phyloP scores from a whole-genome alignment of 179 eudicot genomes.

The Silene coronaria region DNA sequence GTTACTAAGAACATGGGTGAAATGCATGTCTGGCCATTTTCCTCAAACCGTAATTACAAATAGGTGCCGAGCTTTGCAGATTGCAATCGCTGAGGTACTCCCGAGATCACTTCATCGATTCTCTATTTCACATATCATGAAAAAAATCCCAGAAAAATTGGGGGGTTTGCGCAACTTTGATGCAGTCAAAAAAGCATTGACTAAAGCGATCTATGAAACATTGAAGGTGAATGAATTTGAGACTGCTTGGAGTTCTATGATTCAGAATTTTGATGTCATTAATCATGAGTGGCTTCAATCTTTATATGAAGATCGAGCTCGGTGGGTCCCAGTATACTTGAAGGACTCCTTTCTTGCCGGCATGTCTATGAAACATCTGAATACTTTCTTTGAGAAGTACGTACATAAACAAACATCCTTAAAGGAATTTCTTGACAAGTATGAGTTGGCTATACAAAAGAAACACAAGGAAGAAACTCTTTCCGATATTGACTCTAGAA shows the following conservation, averaged over 20 bases:
- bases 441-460: conserved; percentile 52
- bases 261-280: conserved; percentile 44
- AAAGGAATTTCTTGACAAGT: conserved; percentile 71
- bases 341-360: conserved; percentile 64
- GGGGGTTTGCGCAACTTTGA: conserved; percentile 54
- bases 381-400: conserved; percentile 41
- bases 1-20: conserved; percentile 65
- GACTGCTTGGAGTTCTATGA: conserved; percentile 58
- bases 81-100: conserved; percentile 44
- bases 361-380: conserved; percentile 29
- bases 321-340: conserved; percentile 62
- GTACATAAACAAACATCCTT: conserved; percentile 59
- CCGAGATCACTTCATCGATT: conserved; percentile 56
- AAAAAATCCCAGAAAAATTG: conserved; percentile 56
- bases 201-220: conserved; percentile 45
- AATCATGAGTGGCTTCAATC: conserved; percentile 62
- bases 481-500: conserved; percentile 39
- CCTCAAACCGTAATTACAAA: conserved; percentile 69
- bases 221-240: conserved; percentile 58
- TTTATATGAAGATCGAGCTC: conserved; percentile 56
- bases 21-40: conserved; percentile 39
- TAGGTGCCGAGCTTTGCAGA: conserved; percentile 47
- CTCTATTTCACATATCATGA: conserved; percentile 44
- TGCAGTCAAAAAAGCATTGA: conserved; percentile 26
- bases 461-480: conserved; percentile 42